Evolutionary conservation across 768 basidiomycete genomes (phyloP), one percentile per base, ranked within the genome.

Genomic region (Hericium rajendrae): DNA sequence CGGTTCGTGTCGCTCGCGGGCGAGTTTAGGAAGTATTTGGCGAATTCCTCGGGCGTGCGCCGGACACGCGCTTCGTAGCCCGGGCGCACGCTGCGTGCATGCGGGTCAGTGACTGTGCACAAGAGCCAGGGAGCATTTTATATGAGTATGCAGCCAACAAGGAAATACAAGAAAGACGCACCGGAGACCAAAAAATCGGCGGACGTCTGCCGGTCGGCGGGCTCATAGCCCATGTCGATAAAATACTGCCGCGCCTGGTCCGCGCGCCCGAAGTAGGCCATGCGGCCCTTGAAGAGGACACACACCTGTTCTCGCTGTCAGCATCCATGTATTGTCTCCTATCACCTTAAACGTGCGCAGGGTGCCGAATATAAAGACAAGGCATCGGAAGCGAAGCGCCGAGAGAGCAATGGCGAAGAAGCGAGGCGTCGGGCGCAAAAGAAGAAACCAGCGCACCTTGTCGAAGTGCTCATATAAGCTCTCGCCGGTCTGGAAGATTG

Each of bases 401-500:
- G 26, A 26, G 26, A 26, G 26, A 26, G 26, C 26, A 26, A 26
- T 26, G 26, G 26, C 4, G 26, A 26, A 26, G 26, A 26, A 4
- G 3, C 26, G 3, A 26, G 26, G 26, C 5, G 26, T 3, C 3
- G 26, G 26, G 26, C 26, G 26, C 26, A 26, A 26, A 26, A 26
- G 15, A 15, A 43, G 43, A 6, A 11, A 16, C 16, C 41, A 9
- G 43, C 43, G 4, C 16, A 91, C 86, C 67, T 90, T 88, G 75
- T 91, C 87, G 65, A 91, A 92, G 48, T 77, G 72, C 20, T 78
- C 59, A 57, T 83, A 85, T 0, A 86, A 66, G 2, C 74, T 74
- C 66, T 91, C 87, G 52, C 85, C 84, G 10, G 88, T 90, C 70
- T 93, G 91, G 70, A 92, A 92, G 40, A 93, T 80, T 0, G 88